Evolutionary conservation across 495 filamentous ascomycete species (phyloP).

Genomic region (Cenococcum geophilum): DNA sequence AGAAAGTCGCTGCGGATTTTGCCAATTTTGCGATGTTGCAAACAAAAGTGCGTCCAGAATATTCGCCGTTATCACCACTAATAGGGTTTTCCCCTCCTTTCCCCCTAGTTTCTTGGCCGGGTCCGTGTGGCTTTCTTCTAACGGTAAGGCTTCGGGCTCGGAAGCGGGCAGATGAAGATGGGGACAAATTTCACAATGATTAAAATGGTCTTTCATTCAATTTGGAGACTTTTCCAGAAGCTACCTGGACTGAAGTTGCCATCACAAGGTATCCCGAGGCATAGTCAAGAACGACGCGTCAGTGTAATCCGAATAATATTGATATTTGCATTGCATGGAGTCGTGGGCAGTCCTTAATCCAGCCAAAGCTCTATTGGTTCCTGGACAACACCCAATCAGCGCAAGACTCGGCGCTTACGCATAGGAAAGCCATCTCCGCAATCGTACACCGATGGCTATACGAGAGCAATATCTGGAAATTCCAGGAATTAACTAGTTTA

Average conservation of each 20-base stretch:
- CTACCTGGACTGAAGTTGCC: neutral
- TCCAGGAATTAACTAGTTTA: neutral
- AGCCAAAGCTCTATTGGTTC: neutral
- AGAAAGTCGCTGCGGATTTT: neutral
- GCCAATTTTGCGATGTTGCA: neutral
- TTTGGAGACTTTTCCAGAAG: neutral
- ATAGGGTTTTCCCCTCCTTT: neutral
- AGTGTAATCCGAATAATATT: neutral
- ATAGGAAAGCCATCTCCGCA: conserved; percentile 1
- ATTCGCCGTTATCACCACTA: neutral
- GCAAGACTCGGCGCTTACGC: neutral
- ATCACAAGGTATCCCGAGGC: neutral
- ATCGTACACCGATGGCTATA: neutral
- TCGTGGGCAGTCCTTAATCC: neutral
- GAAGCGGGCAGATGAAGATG: neutral
- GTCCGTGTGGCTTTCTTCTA: neutral
- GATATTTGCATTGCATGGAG: neutral
- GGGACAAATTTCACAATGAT: neutral
- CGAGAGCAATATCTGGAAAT: neutral
- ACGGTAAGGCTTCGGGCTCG: neutral
- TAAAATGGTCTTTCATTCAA: neutral
- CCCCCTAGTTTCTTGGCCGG: neutral
- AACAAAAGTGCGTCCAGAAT: neutral
- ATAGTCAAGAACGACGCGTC: neutral
- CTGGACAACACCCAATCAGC: neutral